A percentile compares a stretch with the other conserved stretches of the same genome.
phyloP scores from a whole-genome alignment of 306 rosid genomes.

The Astragalus glycyphyllos region DNA sequence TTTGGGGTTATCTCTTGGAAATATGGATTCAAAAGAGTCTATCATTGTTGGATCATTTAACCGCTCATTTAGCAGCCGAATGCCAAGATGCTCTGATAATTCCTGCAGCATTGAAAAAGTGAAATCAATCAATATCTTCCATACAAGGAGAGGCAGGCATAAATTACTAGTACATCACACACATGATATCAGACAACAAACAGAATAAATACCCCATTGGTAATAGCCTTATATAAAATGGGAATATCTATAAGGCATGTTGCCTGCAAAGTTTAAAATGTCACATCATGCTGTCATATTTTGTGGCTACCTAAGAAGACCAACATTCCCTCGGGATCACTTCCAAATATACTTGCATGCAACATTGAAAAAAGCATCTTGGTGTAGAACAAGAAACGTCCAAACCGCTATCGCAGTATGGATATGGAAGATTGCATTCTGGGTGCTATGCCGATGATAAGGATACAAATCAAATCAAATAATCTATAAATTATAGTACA shows the following conservation, averaged over 20 bases:
- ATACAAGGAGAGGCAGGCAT: not conserved
- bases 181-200: not conserved
- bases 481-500: not conserved
- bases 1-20: conserved; percentile 87
- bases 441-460: not conserved
- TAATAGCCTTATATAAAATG: not conserved
- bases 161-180: not conserved
- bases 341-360: not conserved
- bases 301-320: not conserved
- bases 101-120: conserved; percentile 65
- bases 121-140: conserved; percentile 43
- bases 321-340: not conserved
- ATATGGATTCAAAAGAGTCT: conserved; percentile 74
- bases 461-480: not conserved
- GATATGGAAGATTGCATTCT: not conserved
- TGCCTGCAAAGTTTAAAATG: not conserved
- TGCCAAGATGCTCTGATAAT: conserved; percentile 84
- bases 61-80: conserved; percentile 72
- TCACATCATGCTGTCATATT: conserved; percentile 1
- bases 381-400: not conserved
- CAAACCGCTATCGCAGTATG: too few relatives aligned
- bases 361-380: not conserved
- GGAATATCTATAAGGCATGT: not conserved
- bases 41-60: conserved; percentile 67
- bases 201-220: conserved; percentile 2